phyloP scores from a whole-genome alignment of 2,329 filamentous ascomycete genomes.

The Albophoma yamanashiensis region DNA sequence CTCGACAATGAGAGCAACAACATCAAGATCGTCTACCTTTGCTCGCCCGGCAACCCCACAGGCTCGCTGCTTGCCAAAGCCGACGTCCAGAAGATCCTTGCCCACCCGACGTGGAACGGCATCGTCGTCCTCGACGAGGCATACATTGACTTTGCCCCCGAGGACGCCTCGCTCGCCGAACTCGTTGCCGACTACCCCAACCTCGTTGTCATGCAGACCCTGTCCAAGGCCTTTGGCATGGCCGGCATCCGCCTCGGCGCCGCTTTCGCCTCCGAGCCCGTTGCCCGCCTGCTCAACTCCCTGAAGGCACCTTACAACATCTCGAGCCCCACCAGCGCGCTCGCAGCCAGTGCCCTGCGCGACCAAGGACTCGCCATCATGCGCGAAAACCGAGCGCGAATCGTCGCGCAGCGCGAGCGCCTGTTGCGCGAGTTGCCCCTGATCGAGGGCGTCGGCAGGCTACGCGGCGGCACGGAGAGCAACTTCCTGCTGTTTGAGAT shows the following conservation, averaged over 20 bases:
- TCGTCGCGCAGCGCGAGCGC: constrained; percentile 68
- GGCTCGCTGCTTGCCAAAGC: constrained; percentile 66
- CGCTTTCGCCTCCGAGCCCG: constrained; percentile 64
- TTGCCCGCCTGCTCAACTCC: constrained; percentile 76
- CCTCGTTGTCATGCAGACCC: constrained; percentile 92
- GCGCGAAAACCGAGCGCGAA: constrained; percentile 55
- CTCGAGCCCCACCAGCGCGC: constrained; percentile 71
- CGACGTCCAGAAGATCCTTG: constrained; percentile 62
- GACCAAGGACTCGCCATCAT: constrained; percentile 61
- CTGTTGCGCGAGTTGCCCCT: constrained; percentile 62
- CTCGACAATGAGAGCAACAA: constrained; percentile 41
- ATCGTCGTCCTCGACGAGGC: constrained; percentile 90
- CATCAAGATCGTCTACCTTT: constrained; percentile 87
- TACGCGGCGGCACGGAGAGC: constrained; percentile 68
- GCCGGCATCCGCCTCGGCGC: constrained; percentile 86
- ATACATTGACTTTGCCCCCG: constrained; percentile 84
- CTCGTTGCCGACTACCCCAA: constrained; percentile 92
- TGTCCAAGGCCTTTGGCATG: constrained; percentile 96
- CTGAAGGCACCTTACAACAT: constrained; percentile 97
- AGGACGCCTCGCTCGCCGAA: constrained; percentile 69
- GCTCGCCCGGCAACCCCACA: constrained; percentile 92
- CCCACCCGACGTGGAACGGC: constrained; percentile 90
- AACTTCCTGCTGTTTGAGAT: constrained; percentile 94
- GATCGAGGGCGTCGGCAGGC: constrained; percentile 67
- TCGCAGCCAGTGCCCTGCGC: constrained; percentile 65